phyloP scores from a whole-genome alignment of 2,329 filamentous ascomycete species.

The Fusarium tricinctum region DNA sequence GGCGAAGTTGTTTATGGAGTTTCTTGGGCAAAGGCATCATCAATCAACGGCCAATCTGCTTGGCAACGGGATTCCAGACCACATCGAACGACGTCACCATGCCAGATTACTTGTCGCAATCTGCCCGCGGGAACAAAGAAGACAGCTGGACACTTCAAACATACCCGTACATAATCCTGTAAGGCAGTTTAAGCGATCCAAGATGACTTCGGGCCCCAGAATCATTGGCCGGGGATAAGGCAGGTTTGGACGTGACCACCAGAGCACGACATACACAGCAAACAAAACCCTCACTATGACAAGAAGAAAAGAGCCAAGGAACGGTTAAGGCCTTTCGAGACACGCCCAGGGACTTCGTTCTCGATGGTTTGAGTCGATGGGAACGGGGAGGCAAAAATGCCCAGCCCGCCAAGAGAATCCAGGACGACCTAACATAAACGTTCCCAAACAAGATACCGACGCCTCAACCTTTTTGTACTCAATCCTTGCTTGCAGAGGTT shows the following conservation, averaged over 20 bases:
- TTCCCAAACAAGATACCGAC: constrained; percentile 15
- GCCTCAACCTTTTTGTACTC: background rate
- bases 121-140: background rate
- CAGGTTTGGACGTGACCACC: background rate
- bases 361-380: constrained; percentile 20
- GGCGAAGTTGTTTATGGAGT: constrained; percentile 3
- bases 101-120: background rate
- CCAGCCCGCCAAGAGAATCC: constrained; percentile 34
- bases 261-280: background rate
- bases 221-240: constrained; percentile 30
- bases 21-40: background rate
- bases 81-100: constrained; percentile 19
- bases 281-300: constrained; percentile 25
- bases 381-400: constrained; percentile 32
- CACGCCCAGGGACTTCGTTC: constrained; percentile 22
- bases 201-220: constrained; percentile 36
- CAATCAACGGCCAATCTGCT: background rate
- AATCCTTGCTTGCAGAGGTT: constrained; percentile 27
- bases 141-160: background rate
- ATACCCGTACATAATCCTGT: background rate
- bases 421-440: constrained; percentile 10
- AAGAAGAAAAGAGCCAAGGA: constrained; percentile 34
- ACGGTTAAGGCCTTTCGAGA: constrained; percentile 12
- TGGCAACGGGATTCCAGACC: background rate
- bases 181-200: constrained; percentile 7